Percentiles rank a stretch among this genome's conserved stretches.
These are phyloP conservation scores for Aspergillus sp. DNA, from an alignment of 2,329 filamentous ascomycete species.

Conservation along the genomic window DNA sequence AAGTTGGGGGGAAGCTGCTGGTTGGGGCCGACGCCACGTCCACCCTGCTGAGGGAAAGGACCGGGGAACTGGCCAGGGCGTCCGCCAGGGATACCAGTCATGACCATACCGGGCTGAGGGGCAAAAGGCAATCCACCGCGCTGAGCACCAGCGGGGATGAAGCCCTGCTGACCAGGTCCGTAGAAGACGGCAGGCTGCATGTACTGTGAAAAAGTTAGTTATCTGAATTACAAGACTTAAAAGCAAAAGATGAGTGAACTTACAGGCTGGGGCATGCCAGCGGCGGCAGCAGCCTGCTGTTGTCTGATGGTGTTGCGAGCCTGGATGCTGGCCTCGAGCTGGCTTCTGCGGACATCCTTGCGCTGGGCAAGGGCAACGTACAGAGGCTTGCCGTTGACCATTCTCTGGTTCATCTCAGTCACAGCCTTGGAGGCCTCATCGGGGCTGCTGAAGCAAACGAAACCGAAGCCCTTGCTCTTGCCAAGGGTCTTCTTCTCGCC, in stretches of 20 bases:
- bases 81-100: constrained; percentile 70
- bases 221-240: background rate
- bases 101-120: constrained; percentile 49
- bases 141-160: constrained; percentile 49
- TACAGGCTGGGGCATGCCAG: constrained; percentile 69
- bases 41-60: constrained; percentile 78
- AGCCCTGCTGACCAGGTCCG: constrained; percentile 62
- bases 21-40: constrained; percentile 75
- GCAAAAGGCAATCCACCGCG: constrained; percentile 61
- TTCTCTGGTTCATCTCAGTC: constrained; percentile 99
- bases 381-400: constrained; percentile 93
- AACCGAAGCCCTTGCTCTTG: constrained; percentile 99
- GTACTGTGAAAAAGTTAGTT: constrained; percentile 46
- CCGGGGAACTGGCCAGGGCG: constrained; percentile 78
- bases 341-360: constrained; percentile 99
- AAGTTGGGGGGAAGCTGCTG: constrained; percentile 88
- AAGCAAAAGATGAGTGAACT: constrained; percentile 4
- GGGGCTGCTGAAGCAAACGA: constrained; percentile 99
- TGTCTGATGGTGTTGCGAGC: constrained; percentile 97
- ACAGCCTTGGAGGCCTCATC: constrained; percentile 99
- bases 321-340: constrained; percentile 98
- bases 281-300: constrained; percentile 91
- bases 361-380: constrained; percentile 98
- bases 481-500: constrained; percentile 65
- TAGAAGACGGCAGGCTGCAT: constrained; percentile 93